Conservation (phyloP, 2,329 filamentous ascomycete species). For the Ophiocordyceps australis region DNA sequence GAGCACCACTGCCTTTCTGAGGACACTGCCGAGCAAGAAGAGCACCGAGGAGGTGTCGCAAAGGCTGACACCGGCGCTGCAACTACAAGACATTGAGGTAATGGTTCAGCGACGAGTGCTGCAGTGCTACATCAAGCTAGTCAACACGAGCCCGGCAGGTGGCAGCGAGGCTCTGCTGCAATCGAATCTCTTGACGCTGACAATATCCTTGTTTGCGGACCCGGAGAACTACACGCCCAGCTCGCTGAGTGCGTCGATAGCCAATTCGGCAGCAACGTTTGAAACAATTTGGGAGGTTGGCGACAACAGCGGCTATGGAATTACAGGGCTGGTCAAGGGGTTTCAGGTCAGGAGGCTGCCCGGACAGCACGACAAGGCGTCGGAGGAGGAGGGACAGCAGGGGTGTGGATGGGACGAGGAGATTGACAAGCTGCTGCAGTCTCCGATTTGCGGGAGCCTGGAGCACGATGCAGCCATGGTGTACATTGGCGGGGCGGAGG, state of each 20-base stretch:
- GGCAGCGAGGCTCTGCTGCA: constrained; percentile 76
- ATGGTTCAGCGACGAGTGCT: constrained; percentile 88
- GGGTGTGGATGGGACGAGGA: constrained; percentile 43
- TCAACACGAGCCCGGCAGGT: constrained; percentile 72
- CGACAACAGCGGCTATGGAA: constrained; percentile 88
- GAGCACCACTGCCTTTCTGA: constrained; percentile 81
- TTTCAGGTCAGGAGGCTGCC: constrained; percentile 55
- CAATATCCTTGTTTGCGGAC: constrained; percentile 83
- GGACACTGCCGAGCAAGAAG: constrained; percentile 66
- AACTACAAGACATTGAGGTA: constrained; percentile 75
- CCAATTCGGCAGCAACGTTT: constrained; percentile 74
- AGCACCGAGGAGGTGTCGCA: constrained; percentile 74
- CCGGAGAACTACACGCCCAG: constrained; percentile 75
- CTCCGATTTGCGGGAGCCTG: constrained; percentile 63
- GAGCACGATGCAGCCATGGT: constrained; percentile 80
- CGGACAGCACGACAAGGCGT: constrained; percentile 41
- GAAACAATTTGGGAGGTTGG: constrained; percentile 90
- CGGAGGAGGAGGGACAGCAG: constrained; percentile 26
- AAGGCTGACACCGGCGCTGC: constrained; percentile 65
- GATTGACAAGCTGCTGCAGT: constrained; percentile 42
- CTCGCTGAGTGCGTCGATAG: constrained; percentile 79
- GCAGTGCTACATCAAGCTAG: constrained; percentile 84
- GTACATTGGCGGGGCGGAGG: constrained; percentile 37
- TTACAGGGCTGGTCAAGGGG: constrained; percentile 68
- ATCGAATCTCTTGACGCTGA: constrained; percentile 77